Evolutionary conservation across 495 filamentous ascomycete genomes (phyloP), one percentile per base, ranked within the genome.

Genomic region (Penicillium maclennaniae): DNA sequence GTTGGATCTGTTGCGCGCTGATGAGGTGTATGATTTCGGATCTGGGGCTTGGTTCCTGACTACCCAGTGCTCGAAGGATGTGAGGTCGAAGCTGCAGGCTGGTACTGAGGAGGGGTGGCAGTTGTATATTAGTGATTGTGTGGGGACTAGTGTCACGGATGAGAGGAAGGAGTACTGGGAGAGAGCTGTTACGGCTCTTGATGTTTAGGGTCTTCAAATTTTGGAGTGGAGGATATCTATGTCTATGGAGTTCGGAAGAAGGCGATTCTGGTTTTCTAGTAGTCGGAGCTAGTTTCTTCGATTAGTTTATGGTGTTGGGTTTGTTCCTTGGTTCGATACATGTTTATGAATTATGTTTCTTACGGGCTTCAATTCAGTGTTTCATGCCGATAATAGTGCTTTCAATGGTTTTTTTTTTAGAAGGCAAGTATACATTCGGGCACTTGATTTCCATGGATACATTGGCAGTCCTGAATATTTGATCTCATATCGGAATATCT

Each of bases 21-120:
- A 89, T 57, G 63, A 79, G 8, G 65, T 68, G 19, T 83, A 80
- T 58, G 85, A 88, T 65, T 95, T 91, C 67, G 87, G 79, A 3
- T 82, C 77, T 26, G 91, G 79, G 19, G 80, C 83, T 4, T 95
- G 90, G 91, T 93, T 87, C 61, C 55, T 89, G 38, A 81, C 65
- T 6, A 86, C 76, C 2, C 77, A 89, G 66, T 95, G 90, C 68
- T 46, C 53, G 0, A 16, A 50, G 5, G 65, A 60, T 7, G 73
- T 85, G 36, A 63, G 76, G 40, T 16, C 43, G 4, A 69, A 61
- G 17, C 71, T 92, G 58, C 68, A 73, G 56, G 47, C 53, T 10
- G 82, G 77, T 1, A 69, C 62, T 19, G 72, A 85, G 63, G 72
- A 53, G 0, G 88, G 83, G 0, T 92, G 80, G 72, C 26, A 60